Evolutionary conservation across 192 early-diverging fungal genomes (phyloP), one percentile per base, ranked within the genome.

Genomic region (Rhizoclosmatium sp.): DNA sequence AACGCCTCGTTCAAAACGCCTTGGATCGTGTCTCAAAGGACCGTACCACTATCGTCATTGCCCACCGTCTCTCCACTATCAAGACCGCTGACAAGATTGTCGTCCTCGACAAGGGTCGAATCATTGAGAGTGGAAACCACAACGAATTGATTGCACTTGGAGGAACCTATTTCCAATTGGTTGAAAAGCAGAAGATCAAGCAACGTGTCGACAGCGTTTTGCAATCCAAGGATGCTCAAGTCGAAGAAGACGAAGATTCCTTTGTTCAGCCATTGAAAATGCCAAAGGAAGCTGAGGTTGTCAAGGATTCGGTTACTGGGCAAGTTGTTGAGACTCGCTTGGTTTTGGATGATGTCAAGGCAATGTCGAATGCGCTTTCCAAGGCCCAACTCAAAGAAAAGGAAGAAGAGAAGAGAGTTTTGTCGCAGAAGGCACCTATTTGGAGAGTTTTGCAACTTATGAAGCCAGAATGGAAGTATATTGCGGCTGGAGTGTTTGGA

Each of bases 11-110:
- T 10, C 89, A 89, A 74, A 48, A 42, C 7, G 88, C 88, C 9
- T 62, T 89, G 4, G 88, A 89, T 45, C 65, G 44, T 16, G 88
- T 83, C 21, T 74, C 88, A 40, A 48, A 80, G 12, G 59, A 80
- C 21, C 91, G 97, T 59, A 97, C 95, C 16, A 97, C 96, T n/a
- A 93, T 98, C 83, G 93, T 94, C 2, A 93, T 98, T 83, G 97
- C 97, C 4, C 93, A 97, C 81, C 93, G 97, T 47, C 82, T 98
- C 39, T 95, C 94, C 60, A 98, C 97, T 23, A 93, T 98, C 72
- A 86, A 89, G 49, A 91, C 94, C 59, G 92, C 95, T 21, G 92
- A 97, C 82, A 77, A 90, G 31, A 71, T 71, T 81, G 81, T 21
- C 78, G 87, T 76, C 39, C 80, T 87, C 71, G 90, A 80, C 68